These are phyloP conservation scores for Colletotrichum sp. DNA, from an alignment of 2,329 filamentous ascomycete species.

Conservation along the genomic window DNA sequence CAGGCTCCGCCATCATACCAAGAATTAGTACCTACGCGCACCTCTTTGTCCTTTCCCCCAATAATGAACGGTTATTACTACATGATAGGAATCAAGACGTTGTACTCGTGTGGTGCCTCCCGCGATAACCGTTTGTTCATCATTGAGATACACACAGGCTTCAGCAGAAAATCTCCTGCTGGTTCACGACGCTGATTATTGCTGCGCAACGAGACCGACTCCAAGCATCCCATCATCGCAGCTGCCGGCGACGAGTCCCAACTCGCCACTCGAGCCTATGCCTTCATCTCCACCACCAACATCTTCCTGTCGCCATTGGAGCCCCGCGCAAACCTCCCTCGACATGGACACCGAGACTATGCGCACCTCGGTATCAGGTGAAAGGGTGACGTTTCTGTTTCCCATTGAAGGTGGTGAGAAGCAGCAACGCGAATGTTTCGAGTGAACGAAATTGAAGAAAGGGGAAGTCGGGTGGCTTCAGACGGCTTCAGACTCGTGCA, in stretches of 20 bases:
- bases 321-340: background rate
- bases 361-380: fast-evolving
- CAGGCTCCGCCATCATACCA: background rate
- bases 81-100: background rate
- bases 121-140: background rate
- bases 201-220: background rate
- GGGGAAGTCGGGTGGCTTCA: background rate
- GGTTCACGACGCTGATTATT: background rate
- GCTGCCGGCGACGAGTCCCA: background rate
- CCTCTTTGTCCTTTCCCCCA: background rate
- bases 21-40: background rate
- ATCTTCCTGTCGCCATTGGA: background rate
- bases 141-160: background rate
- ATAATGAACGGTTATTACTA: background rate
- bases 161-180: background rate
- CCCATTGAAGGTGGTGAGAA: background rate
- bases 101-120: background rate
- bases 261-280: fast-evolving
- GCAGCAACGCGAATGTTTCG: background rate
- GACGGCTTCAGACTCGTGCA: too few relatives aligned
- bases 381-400: background rate
- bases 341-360: background rate
- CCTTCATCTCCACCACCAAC: background rate
- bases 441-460: background rate
- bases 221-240: background rate